Evolutionary conservation across 805 yeast species (phyloP), one percentile per base, ranked within the genome.

Genomic region (Candida ficus): DNA sequence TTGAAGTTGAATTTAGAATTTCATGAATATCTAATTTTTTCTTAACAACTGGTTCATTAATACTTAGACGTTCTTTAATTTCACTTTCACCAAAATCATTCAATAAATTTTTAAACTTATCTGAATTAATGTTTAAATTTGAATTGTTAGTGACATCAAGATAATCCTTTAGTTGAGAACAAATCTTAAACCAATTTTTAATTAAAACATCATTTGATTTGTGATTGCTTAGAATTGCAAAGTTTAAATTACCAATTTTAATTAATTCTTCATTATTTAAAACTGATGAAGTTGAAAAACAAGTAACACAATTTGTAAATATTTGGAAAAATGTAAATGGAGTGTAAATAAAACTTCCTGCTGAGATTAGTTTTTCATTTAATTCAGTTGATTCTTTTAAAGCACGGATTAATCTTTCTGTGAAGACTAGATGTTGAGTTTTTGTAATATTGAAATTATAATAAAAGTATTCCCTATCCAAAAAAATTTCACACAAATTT

Each of bases 271-370:
- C 37, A 35, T 54, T 53, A 20, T 42, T 33, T 2, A 67, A 62
- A 42, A 61, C 58, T 0, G 61, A 53, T 18, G 59, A 44, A 23
- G 63, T 49, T 26, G 60, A 63, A 25, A 63, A 49, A 21, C 63
- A 50, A 1, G 68, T 64, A 17, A 62, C 63, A 4, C 66, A 62
- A 22, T 56, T 50, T 2, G 70, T 63, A 48, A 62, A 64, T 7
- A 63, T 53, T 43, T 64, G 61, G 41, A 64, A 63, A 7, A 66
- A 64, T 4, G 68, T 63, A 41, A 64, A 64, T 6, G 69, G 69
- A 1, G 68, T 66, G 21, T 60, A 49, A 5, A 63, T 62, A 62
- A 64, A 60, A 33, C 50, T 42, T 33, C 55, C 48, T 6, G 48
- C 42, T 2, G 46, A 46, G 3, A 56, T 45, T 20, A 64, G 45